Evolutionary conservation across 1,139 yeast genomes (phyloP).

Genomic region (Debaryomyces subglobosus): DNA sequence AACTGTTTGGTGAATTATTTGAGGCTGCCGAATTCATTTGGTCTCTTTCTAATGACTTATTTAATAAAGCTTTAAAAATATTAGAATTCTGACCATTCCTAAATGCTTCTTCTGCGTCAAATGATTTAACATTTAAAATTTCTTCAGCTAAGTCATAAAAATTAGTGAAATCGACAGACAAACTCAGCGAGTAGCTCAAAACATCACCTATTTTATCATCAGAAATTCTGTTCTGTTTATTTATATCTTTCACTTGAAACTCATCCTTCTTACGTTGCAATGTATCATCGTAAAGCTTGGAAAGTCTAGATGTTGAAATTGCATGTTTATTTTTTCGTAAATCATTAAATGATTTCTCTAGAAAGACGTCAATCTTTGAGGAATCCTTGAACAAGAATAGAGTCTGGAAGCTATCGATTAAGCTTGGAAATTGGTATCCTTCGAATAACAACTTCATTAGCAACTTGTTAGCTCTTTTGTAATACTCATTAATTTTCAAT

Average conservation of each 20-base stretch:
- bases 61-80: conserved; percentile 39
- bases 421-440: conserved; percentile 57
- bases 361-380: conserved; percentile 51
- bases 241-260: conserved; percentile 8
- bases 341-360: conserved; percentile 36
- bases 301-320: conserved; percentile 34
- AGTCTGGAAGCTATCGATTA: conserved; percentile 53
- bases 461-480: conserved; percentile 66
- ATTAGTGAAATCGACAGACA: conserved; percentile 36
- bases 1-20: conserved; percentile 12
- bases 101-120: conserved; percentile 60
- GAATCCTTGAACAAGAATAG: conserved; percentile 55
- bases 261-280: conserved; percentile 10
- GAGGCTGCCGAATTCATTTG: conserved; percentile 21
- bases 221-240: not conserved
- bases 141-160: conserved; percentile 65
- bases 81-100: conserved; percentile 39
- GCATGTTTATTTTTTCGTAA: conserved; percentile 36
- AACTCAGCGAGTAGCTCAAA: conserved; percentile 15
- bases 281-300: conserved; percentile 28
- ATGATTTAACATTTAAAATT: conserved; percentile 64
- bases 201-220: conserved; percentile 10
- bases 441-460: conserved; percentile 60
- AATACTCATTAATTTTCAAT: conserved; percentile 62
- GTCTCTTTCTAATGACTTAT: conserved; percentile 37